These are phyloP conservation scores for Rosa lucieae DNA, from an alignment of 306 rosid genomes.

Conservation along the genomic window DNA sequence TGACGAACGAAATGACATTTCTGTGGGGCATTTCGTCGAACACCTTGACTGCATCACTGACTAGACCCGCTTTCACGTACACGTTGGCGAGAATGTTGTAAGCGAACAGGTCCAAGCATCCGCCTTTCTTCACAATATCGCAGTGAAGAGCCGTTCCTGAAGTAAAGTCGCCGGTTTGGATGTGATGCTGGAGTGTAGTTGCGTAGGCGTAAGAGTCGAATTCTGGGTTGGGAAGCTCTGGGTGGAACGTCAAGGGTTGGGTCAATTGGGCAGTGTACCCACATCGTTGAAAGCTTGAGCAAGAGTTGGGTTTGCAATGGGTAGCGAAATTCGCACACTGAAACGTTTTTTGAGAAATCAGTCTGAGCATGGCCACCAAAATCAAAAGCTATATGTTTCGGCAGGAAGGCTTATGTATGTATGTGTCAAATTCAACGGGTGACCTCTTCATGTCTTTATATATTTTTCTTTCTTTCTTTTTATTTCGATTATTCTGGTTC, in stretches of 20 bases:
- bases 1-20: constrained; percentile 50
- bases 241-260: constrained; percentile 10
- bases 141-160: constrained; percentile 37
- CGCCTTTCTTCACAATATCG: constrained; percentile 40
- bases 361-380: constrained; percentile 26
- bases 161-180: constrained; percentile 26
- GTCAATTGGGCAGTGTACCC: constrained; percentile 10
- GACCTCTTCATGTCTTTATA: no score
- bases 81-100: constrained; percentile 39
- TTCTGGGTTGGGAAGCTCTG: constrained; percentile 25
- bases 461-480: no score
- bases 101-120: constrained; percentile 46
- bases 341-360: constrained; percentile 15
- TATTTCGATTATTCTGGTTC: no score
- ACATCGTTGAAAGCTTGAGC: not conserved
- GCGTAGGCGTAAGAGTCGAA: constrained; percentile 41
- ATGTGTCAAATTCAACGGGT: not conserved
- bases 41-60: constrained; percentile 29
- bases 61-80: constrained; percentile 32
- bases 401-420: not conserved
- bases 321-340: not conserved
- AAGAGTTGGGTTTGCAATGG: constrained; percentile 8
- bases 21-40: constrained; percentile 44
- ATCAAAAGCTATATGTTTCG: not conserved
- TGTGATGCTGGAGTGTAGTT: constrained; percentile 32